phyloP scores from a whole-genome alignment of 768 basidiomycete species.

The Pisolithus sp. region DNA sequence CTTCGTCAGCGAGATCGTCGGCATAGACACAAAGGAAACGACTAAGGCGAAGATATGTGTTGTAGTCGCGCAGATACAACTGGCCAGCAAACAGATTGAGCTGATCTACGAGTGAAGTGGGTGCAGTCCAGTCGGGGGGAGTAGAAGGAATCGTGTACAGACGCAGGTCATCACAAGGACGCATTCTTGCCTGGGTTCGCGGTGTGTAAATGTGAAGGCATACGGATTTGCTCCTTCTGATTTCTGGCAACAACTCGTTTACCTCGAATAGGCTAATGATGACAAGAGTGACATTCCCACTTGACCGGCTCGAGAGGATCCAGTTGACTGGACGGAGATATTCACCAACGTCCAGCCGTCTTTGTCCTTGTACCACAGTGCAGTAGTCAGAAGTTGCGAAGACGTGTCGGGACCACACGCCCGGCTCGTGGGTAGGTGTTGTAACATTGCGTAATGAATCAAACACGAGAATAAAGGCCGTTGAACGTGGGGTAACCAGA shows the following conservation, averaged over 20 bases:
- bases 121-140: slow-evolving; percentile 8
- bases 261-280: slow-evolving; percentile 34
- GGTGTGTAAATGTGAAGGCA: slow-evolving; percentile 36
- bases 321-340: slow-evolving; percentile 11
- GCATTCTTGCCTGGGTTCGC: slow-evolving; percentile 24
- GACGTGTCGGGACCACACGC: slow-evolving; percentile 9
- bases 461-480: slow-evolving; percentile 1
- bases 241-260: slow-evolving; percentile 30
- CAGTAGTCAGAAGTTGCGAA: no score
- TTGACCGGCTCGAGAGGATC: slow-evolving; percentile 12
- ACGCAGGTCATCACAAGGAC: slow-evolving; percentile 26
- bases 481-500: no score
- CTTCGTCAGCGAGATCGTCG: slow-evolving; percentile 39
- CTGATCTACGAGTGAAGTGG: slow-evolving; percentile 19
- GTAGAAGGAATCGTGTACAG: slow-evolving; percentile 8
- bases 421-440: slow-evolving; percentile 10
- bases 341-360: neutral
- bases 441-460: slow-evolving; percentile 1
- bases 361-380: no score
- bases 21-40: slow-evolving; percentile 33
- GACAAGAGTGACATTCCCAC: slow-evolving; percentile 7
- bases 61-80: slow-evolving; percentile 31
- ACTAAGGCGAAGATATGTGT: slow-evolving; percentile 31
- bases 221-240: slow-evolving; percentile 25
- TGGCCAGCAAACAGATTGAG: slow-evolving; percentile 43